Evolutionary conservation across 1,284 basidiomycete species (phyloP).

Genomic region (Pterula multifida): DNA sequence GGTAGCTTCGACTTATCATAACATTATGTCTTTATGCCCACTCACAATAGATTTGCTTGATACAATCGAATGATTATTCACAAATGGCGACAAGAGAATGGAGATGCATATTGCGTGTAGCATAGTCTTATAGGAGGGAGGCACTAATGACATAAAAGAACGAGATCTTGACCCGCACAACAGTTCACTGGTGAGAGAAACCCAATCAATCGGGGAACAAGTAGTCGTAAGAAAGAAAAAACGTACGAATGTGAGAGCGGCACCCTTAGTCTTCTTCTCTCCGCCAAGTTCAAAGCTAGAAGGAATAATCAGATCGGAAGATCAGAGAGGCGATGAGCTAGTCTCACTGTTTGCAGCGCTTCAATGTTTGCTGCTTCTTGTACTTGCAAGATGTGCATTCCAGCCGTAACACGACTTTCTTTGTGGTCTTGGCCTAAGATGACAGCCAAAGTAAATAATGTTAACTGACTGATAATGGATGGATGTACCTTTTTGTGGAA

Average conservation of each 20-base stretch:
- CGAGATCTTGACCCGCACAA: neutral
- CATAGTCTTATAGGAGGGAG: neutral
- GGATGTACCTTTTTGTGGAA: constrained; percentile 93
- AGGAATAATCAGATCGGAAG: constrained; percentile 13
- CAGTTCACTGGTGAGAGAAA: neutral
- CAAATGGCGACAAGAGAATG: neutral
- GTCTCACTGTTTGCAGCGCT: constrained; percentile 97
- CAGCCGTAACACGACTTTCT: constrained; percentile 97
- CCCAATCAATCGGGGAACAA: neutral
- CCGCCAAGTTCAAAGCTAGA: constrained; percentile 94
- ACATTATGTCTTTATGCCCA: neutral
- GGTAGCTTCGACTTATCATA: neutral
- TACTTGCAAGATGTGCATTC: constrained; percentile 99
- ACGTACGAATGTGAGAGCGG: constrained; percentile 84
- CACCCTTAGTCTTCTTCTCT: constrained; percentile 99
- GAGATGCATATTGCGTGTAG: neutral
- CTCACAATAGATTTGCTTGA: neutral
- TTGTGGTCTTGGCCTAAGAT: constrained; percentile 86
- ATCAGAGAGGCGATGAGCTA: no score
- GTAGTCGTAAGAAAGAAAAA: neutral
- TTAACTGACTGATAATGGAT: neutral
- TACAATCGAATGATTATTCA: neutral
- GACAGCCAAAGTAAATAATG: neutral
- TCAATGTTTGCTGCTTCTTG: constrained; percentile 92
- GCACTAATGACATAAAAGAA: neutral